Percentiles rank a stretch among this genome's conserved stretches.
Conservation (phyloP, 257 asterid species). For the Orobanche coerulescens region DNA sequence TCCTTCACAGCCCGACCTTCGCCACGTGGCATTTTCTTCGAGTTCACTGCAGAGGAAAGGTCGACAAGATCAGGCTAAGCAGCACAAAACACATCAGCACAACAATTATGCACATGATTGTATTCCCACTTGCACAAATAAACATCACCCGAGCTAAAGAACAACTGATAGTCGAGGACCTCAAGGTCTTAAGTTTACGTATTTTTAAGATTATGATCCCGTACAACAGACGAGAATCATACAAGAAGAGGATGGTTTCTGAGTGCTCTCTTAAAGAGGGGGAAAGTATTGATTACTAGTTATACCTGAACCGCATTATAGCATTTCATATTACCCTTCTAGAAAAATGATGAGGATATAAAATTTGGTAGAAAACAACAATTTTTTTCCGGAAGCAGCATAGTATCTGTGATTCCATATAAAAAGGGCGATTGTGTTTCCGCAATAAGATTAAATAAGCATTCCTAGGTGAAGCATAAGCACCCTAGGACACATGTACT, state of each 20-base stretch:
- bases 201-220: background rate
- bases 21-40: conserved; percentile 96
- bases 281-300: too few relatives aligned
- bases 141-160: too few relatives aligned
- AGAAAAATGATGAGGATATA: background rate
- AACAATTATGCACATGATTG: background rate
- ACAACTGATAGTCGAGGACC: too few relatives aligned
- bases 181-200: background rate
- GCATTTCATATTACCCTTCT: too few relatives aligned
- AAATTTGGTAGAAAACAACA: background rate
- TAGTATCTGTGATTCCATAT: background rate
- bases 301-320: too few relatives aligned
- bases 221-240: too few relatives aligned
- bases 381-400: background rate
- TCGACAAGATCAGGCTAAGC: background rate
- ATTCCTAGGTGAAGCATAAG: background rate
- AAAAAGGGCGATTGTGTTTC: background rate
- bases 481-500: background rate
- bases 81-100: background rate
- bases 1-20: conserved; percentile 64
- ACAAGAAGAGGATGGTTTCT: too few relatives aligned
- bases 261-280: too few relatives aligned
- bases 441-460: background rate
- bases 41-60: conserved; percentile 29
- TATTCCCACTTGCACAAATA: too few relatives aligned